Evolutionary conservation across 768 basidiomycete genomes (phyloP).

Genomic region (Russula sp.): DNA sequence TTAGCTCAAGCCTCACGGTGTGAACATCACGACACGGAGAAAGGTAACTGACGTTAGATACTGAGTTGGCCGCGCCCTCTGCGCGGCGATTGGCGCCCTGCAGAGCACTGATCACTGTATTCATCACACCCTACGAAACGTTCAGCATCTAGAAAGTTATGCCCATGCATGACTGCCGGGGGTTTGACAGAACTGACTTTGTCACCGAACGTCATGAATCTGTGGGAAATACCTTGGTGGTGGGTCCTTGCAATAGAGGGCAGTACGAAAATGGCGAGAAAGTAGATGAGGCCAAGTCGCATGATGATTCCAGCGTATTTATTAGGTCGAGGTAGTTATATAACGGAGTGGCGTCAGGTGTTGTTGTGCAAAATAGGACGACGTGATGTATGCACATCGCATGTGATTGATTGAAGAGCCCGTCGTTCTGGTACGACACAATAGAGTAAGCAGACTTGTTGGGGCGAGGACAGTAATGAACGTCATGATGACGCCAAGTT

Average conservation of each 20-base stretch:
- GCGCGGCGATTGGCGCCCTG: no score
- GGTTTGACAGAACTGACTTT: constrained; percentile 4
- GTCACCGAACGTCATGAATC: constrained; percentile 3
- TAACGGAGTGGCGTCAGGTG: neutral
- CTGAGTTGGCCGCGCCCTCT: neutral
- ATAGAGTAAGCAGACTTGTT: neutral
- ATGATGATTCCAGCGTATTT: neutral
- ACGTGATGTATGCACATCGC: neutral
- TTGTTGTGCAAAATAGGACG: neutral
- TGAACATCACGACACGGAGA: neutral
- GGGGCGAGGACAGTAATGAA: neutral
- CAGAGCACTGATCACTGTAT: neutral
- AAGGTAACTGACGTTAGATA: neutral
- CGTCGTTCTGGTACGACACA: neutral
- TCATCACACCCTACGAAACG: neutral
- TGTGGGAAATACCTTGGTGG: neutral
- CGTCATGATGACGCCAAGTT: neutral
- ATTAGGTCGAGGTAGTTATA: constrained; percentile 13
- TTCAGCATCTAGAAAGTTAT: neutral
- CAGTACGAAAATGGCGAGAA: neutral
- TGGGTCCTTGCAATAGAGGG: neutral
- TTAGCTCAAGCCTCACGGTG: neutral
- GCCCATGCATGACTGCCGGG: no score
- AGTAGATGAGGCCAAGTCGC: neutral
- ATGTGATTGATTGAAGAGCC: constrained; percentile 17